Percentiles rank a stretch among this genome's conserved stretches.
Evolutionary conservation across 257 asterid genomes (phyloP).

Genomic region (Henckelia pumila): DNA sequence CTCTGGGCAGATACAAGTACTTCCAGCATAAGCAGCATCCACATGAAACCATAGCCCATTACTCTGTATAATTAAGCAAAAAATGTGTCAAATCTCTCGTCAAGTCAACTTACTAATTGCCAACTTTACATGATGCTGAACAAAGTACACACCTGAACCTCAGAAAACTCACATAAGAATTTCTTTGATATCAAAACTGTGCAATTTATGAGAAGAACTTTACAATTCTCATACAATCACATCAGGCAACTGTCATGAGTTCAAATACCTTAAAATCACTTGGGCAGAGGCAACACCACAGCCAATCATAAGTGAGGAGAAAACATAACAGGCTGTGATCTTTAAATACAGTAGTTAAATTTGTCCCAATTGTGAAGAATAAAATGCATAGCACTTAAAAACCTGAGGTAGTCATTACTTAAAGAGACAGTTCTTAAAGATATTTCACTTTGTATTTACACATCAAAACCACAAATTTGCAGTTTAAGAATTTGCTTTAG

Average conservation of each 20-base stretch:
- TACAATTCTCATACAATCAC: background rate
- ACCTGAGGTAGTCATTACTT: background rate
- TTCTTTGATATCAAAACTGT: background rate
- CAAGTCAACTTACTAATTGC: background rate
- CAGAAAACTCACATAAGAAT: background rate
- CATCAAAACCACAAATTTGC: background rate
- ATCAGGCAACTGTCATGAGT: background rate
- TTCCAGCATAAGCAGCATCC: constrained; percentile 99
- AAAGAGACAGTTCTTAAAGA: background rate
- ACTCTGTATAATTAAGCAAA: constrained; percentile 39
- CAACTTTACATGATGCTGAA: background rate
- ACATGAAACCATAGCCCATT: constrained; percentile 85
- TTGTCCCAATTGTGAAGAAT: background rate
- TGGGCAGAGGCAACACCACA: constrained; percentile 3
- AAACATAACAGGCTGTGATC: constrained; percentile 5
- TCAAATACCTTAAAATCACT: constrained; percentile 6
- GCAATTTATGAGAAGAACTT: background rate
- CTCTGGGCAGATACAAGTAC: constrained; percentile 94
- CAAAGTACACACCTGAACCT: background rate
- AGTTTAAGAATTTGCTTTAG: background rate
- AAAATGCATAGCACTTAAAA: background rate
- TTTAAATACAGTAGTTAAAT: background rate
- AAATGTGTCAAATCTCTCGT: background rate
- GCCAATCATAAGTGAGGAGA: background rate
- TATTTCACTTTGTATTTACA: background rate